Percentiles rank a stretch among this genome's conserved stretches.
phyloP scores from a whole-genome alignment of 192 early-diverging fungal genomes.

The Entomortierella parvispora region DNA sequence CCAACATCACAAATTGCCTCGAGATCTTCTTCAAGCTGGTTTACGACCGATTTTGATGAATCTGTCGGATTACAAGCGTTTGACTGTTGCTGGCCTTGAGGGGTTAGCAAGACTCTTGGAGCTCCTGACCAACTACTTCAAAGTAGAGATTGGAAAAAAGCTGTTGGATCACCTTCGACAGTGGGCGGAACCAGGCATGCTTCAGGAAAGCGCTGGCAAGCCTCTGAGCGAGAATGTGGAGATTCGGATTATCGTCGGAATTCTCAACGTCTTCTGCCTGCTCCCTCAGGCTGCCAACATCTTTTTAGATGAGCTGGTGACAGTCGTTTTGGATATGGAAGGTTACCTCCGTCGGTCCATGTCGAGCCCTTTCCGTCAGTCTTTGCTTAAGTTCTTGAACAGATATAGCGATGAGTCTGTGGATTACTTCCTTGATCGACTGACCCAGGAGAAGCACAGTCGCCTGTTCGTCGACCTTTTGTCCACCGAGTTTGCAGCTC shows the following conservation, averaged over 20 bases:
- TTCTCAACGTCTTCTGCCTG: slow-evolving; percentile 92
- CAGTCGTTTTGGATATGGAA: slow-evolving; percentile 90
- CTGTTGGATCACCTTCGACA: slow-evolving; percentile 93
- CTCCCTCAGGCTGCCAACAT: slow-evolving; percentile 91
- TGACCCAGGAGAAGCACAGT: slow-evolving; percentile 66
- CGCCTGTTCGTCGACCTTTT: slow-evolving; percentile 74
- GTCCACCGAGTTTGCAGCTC: slow-evolving; percentile 60
- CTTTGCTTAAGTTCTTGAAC: slow-evolving; percentile 92
- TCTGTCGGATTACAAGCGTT: slow-evolving; percentile 91
- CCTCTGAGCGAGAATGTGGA: slow-evolving; percentile 92
- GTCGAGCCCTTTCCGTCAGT: slow-evolving; percentile 94
- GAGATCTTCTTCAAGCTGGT: slow-evolving; percentile 95
- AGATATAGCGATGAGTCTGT: slow-evolving; percentile 87
- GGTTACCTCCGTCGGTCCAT: slow-evolving; percentile 77
- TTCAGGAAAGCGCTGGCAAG: slow-evolving; percentile 83
- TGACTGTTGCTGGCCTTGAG: slow-evolving; percentile 93
- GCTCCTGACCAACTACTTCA: slow-evolving; percentile 97
- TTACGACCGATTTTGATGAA: slow-evolving; percentile 95
- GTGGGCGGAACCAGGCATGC: slow-evolving; percentile 89
- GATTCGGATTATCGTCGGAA: slow-evolving; percentile 94
- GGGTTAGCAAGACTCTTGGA: slow-evolving; percentile 93
- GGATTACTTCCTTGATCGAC: slow-evolving; percentile 83
- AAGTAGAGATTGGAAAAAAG: slow-evolving; percentile 98
- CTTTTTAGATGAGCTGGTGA: slow-evolving; percentile 93
- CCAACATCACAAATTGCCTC: slow-evolving; percentile 90